These are phyloP conservation scores for Microglena sp. DNA, from an alignment of 139 green algal genomes.

Conservation along the genomic window DNA sequence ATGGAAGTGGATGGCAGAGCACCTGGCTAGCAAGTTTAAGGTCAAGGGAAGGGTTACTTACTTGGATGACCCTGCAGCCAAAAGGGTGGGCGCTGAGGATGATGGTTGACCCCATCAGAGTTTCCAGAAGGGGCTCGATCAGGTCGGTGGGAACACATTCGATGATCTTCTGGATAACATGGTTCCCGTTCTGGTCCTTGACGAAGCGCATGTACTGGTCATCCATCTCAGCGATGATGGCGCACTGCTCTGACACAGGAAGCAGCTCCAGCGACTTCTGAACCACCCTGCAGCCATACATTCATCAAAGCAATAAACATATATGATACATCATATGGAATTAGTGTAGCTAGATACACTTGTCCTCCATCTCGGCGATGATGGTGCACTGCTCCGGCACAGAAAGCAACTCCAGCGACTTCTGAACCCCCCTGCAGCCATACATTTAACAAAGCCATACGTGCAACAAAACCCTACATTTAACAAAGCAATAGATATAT, in stretches of 20 bases:
- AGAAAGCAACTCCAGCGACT: slow-evolving; percentile 74
- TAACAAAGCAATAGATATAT: too few relatives aligned
- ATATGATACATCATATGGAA: too few relatives aligned
- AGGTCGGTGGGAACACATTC: slow-evolving; percentile 65
- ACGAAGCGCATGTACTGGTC: slow-evolving; percentile 68
- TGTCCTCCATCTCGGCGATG: slow-evolving; percentile 39
- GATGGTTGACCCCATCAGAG: slow-evolving; percentile 60
- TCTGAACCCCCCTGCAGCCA: slow-evolving; percentile 89
- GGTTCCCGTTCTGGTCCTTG: slow-evolving; percentile 92
- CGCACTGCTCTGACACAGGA: slow-evolving; percentile 9
- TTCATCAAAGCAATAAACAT: too few relatives aligned
- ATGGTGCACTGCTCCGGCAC: too few relatives aligned
- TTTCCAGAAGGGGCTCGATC: slow-evolving; percentile 50
- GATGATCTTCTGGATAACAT: slow-evolving; percentile 91
- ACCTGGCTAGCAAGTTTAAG: too few relatives aligned
- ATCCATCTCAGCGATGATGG: slow-evolving; percentile 36
- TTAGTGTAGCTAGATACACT: too few relatives aligned
- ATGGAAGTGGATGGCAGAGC: too few relatives aligned
- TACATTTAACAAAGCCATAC: too few relatives aligned
- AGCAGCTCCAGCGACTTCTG: slow-evolving; percentile 76
- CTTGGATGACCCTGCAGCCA: slow-evolving; percentile 88
- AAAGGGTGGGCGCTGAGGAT: slow-evolving; percentile 75
- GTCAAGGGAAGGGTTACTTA: too few relatives aligned
- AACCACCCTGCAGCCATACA: slow-evolving; percentile 90
- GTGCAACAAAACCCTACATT: too few relatives aligned